phyloP scores from a whole-genome alignment of 2,329 filamentous ascomycete genomes.

The Fusarium papillatum region DNA sequence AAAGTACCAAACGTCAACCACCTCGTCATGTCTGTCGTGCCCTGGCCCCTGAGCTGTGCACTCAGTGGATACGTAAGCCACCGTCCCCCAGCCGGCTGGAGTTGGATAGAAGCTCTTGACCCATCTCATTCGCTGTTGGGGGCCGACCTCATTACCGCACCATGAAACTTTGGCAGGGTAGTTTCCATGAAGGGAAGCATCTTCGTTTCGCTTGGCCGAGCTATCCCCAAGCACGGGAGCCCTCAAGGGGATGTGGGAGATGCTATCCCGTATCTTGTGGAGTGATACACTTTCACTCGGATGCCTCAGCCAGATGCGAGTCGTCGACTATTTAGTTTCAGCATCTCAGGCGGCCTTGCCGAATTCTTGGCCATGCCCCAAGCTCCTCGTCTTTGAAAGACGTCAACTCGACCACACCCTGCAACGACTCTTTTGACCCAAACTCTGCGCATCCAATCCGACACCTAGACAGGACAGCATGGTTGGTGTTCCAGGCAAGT shows the following conservation, averaged over 20 bases:
- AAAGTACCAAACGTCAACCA: slow-evolving; percentile 19
- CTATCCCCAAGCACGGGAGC: slow-evolving; percentile 6
- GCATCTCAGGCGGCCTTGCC: slow-evolving; percentile 25
- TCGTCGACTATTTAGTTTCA: slow-evolving; percentile 38
- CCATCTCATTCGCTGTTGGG: slow-evolving; percentile 37
- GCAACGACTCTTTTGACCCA: background rate
- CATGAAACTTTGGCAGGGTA: slow-evolving; percentile 34
- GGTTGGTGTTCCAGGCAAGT: slow-evolving; percentile 75
- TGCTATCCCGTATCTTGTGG: slow-evolving; percentile 37
- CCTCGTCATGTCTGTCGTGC: slow-evolving; percentile 28
- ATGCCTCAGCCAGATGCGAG: slow-evolving; percentile 32
- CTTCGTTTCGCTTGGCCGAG: slow-evolving; percentile 22
- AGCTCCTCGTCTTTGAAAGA: slow-evolving; percentile 6
- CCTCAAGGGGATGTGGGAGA: slow-evolving; percentile 24
- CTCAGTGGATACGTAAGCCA: slow-evolving; percentile 42
- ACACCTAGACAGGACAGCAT: slow-evolving; percentile 53
- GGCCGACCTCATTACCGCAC: slow-evolving; percentile 37
- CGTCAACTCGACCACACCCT: slow-evolving; percentile 3
- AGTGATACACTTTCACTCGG: slow-evolving; percentile 32
- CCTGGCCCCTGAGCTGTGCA: slow-evolving; percentile 27
- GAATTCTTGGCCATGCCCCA: slow-evolving; percentile 14
- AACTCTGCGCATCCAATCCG: slow-evolving; percentile 4
- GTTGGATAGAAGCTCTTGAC: slow-evolving; percentile 19
- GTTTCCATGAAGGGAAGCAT: slow-evolving; percentile 31
- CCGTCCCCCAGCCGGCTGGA: slow-evolving; percentile 28